Percentiles rank a stretch among this genome's conserved stretches.
Evolutionary conservation across 2,329 filamentous ascomycete genomes (phyloP).

Genomic region (Phyllosticta paracitricarpa): DNA sequence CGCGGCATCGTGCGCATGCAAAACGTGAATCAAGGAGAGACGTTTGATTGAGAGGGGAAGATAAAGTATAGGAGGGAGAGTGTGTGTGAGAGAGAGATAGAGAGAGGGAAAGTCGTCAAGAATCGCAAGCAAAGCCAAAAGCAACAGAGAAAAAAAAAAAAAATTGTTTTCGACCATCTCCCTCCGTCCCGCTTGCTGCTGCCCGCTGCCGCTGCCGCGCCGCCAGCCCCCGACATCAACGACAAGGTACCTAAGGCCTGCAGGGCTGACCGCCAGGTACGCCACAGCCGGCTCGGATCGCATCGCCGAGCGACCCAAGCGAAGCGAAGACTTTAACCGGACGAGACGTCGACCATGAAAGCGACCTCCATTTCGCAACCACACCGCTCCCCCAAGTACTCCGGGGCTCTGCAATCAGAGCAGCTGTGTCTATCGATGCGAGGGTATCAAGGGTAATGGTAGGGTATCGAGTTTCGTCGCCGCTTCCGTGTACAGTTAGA

Average conservation of each 20-base stretch:
- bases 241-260: background rate
- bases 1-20: background rate
- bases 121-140: background rate
- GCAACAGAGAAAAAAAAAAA: background rate
- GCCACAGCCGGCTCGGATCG: background rate
- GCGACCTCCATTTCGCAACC: background rate
- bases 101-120: background rate
- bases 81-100: background rate
- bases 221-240: background rate
- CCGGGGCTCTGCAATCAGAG: background rate
- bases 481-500: background rate
- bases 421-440: background rate
- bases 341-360: background rate
- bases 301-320: background rate
- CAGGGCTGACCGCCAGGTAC: background rate
- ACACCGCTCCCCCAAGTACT: background rate
- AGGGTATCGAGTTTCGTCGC: background rate
- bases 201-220: background rate
- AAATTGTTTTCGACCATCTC: background rate
- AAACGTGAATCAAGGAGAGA: background rate
- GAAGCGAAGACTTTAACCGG: background rate
- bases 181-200: too few relatives aligned
- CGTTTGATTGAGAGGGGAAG: background rate
- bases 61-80: background rate
- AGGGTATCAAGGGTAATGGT: background rate